Percentiles rank a stretch among this genome's conserved stretches.
Conservation (phyloP, 805 yeast species). For the Pichia occidentalis region DNA sequence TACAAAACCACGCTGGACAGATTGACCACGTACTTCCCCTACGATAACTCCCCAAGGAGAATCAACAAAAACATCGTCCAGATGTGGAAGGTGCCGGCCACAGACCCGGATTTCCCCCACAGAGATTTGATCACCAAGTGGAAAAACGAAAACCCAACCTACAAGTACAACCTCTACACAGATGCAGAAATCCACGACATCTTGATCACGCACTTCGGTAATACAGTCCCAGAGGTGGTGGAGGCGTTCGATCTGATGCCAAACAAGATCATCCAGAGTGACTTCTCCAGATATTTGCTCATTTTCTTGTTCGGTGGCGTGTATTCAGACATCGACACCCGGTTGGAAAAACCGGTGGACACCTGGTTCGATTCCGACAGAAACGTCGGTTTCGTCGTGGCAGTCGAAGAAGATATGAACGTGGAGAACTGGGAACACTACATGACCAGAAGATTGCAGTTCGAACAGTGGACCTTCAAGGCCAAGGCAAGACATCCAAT, state of each 20-base stretch:
- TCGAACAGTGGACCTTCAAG: slow-evolving; percentile 58
- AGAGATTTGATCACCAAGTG: slow-evolving; percentile 27
- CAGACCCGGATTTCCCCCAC: slow-evolving; percentile 32
- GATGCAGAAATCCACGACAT: slow-evolving; percentile 29
- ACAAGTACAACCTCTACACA: slow-evolving; percentile 27
- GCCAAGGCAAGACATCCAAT: slow-evolving; percentile 58
- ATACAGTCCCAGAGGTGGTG: slow-evolving; percentile 44
- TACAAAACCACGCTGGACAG: slow-evolving; percentile 29
- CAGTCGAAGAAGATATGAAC: slow-evolving; percentile 49
- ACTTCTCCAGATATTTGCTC: slow-evolving; percentile 51
- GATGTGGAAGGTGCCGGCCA: slow-evolving; percentile 31
- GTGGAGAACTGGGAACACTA: slow-evolving; percentile 48
- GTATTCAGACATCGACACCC: slow-evolving; percentile 56
- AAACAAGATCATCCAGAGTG: slow-evolving; percentile 44
- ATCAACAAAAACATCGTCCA: slow-evolving; percentile 30
- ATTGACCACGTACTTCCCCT: slow-evolving; percentile 27
- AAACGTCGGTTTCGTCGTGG: slow-evolving; percentile 47
- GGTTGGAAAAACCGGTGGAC: slow-evolving; percentile 48
- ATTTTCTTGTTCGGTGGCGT: slow-evolving; percentile 52
- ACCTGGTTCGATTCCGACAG: slow-evolving; percentile 54
- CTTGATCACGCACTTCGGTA: slow-evolving; percentile 24
- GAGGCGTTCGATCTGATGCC: slow-evolving; percentile 50
- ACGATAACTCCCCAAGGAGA: slow-evolving; percentile 28
- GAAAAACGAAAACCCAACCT: slow-evolving; percentile 31
- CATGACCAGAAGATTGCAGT: slow-evolving; percentile 47